phyloP scores from a whole-genome alignment of 257 asterid genomes.

The Leptodermis oblonga region DNA sequence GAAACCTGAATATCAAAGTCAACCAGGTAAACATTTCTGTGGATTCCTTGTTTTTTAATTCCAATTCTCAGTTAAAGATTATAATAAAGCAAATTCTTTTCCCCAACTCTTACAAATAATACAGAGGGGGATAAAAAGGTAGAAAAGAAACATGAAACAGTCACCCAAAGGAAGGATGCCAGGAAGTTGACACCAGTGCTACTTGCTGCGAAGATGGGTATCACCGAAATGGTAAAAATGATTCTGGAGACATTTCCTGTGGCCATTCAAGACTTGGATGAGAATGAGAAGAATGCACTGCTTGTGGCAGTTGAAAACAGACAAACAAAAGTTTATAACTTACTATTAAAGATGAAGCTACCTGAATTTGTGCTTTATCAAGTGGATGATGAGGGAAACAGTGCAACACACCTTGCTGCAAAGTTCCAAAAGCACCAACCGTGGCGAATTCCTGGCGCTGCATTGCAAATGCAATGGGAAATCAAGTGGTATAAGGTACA shows the following conservation, averaged over 20 bases:
- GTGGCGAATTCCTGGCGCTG: slow-evolving; percentile 60
- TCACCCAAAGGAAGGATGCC: background rate
- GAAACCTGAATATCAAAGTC: background rate
- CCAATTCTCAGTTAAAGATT: no score
- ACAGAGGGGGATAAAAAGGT: no score
- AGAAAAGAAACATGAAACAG: no score
- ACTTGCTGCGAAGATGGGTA: slow-evolving; percentile 56
- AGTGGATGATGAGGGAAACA: slow-evolving; percentile 41
- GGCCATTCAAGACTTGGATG: slow-evolving; percentile 47
- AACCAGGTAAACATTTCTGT: slow-evolving; percentile 15
- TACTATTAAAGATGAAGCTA: slow-evolving; percentile 18
- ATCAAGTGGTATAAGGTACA: slow-evolving; percentile 55
- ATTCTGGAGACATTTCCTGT: slow-evolving; percentile 34
- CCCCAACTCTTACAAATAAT: no score
- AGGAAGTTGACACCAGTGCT: slow-evolving; percentile 37
- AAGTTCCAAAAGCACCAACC: slow-evolving; percentile 26
- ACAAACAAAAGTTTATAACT: slow-evolving; percentile 36
- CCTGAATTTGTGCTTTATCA: slow-evolving; percentile 40
- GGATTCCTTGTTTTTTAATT: no score
- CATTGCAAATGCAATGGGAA: slow-evolving; percentile 62
- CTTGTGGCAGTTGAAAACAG: slow-evolving; percentile 51
- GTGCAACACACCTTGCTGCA: slow-evolving; percentile 55
- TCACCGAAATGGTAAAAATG: slow-evolving; percentile 43
- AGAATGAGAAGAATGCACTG: slow-evolving; percentile 41
- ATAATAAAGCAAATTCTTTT: no score